Conservation (phyloP, 169 alveolate genomes). For the Plasmodium chabaudi region DNA sequence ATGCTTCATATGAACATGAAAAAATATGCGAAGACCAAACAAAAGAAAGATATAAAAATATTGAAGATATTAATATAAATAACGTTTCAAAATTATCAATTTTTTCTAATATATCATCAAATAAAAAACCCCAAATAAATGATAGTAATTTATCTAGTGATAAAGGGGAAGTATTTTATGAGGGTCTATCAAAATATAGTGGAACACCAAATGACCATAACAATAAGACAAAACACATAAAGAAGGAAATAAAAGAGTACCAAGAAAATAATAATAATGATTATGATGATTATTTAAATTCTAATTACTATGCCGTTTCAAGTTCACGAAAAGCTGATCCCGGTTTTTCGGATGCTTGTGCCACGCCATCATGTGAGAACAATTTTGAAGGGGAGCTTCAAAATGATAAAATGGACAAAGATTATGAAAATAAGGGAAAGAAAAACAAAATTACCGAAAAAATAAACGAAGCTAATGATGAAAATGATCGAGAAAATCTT, state of each 20-base stretch:
- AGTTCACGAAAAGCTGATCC: conserved; percentile 40
- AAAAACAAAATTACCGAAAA: not conserved
- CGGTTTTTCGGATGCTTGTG: conserved; percentile 19
- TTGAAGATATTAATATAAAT: not conserved
- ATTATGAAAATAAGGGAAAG: not conserved
- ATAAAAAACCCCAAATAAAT: not conserved
- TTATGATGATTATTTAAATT: conserved; percentile 15
- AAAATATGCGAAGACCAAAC: not conserved
- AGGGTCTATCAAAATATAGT: not conserved
- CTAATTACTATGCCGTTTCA: conserved; percentile 14
- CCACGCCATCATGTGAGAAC: conserved; percentile 10
- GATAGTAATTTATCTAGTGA: not conserved
- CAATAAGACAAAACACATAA: not conserved
- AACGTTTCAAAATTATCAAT: not conserved
- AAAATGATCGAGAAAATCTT: not conserved
- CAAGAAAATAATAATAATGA: not conserved
- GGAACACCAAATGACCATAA: conserved; percentile 1
- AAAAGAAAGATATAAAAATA: not conserved
- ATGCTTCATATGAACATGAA: not conserved
- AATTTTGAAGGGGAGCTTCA: conserved; percentile 3
- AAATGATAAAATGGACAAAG: not conserved
- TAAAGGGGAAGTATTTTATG: not conserved
- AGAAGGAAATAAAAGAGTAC: not conserved
- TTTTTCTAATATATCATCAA: not conserved
- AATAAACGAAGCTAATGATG: conserved; percentile 1